Evolutionary conservation across 2,329 filamentous ascomycete species (phyloP).

Genomic region (Fusarium sp.): DNA sequence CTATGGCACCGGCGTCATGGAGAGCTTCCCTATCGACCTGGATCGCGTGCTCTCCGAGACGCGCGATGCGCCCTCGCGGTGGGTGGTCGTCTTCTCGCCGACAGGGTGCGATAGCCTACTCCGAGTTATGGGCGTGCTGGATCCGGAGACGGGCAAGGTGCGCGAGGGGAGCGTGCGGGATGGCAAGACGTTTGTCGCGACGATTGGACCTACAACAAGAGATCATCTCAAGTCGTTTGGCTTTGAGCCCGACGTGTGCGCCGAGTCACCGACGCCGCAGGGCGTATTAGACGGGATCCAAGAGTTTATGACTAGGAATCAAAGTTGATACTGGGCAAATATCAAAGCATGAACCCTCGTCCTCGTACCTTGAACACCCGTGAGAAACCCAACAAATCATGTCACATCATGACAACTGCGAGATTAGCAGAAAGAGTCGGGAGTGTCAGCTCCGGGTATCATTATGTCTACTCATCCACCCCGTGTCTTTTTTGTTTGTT

Average conservation of each 20-base stretch:
- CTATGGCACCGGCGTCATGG: slow-evolving; percentile 86
- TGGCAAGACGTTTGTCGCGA: slow-evolving; percentile 71
- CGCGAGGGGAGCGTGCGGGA: slow-evolving; percentile 40
- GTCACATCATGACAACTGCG: neutral
- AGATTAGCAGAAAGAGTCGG: slow-evolving; percentile 25
- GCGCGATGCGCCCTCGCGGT: slow-evolving; percentile 56
- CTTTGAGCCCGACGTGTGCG: slow-evolving; percentile 79
- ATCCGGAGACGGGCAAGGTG: slow-evolving; percentile 54
- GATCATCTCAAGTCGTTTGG: slow-evolving; percentile 74
- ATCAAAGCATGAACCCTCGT: slow-evolving; percentile 4
- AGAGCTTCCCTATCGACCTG: slow-evolving; percentile 76
- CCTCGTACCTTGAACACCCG: neutral
- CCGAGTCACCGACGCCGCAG: slow-evolving; percentile 80
- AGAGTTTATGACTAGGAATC: slow-evolving; percentile 37
- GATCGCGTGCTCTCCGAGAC: slow-evolving; percentile 57
- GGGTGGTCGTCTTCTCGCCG: slow-evolving; percentile 79
- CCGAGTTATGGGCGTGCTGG: slow-evolving; percentile 59
- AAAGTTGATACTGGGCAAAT: slow-evolving; percentile 14
- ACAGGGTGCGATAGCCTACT: slow-evolving; percentile 70
- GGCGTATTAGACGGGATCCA: slow-evolving; percentile 75
- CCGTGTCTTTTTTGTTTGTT: slow-evolving; percentile 11
- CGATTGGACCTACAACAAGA: slow-evolving; percentile 92
- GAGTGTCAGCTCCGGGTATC: slow-evolving; percentile 45
- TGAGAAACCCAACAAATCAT: neutral
- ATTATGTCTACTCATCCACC: slow-evolving; percentile 35